Conservation (phyloP, 495 filamentous ascomycete species). For the Pyronema domesticum region DNA sequence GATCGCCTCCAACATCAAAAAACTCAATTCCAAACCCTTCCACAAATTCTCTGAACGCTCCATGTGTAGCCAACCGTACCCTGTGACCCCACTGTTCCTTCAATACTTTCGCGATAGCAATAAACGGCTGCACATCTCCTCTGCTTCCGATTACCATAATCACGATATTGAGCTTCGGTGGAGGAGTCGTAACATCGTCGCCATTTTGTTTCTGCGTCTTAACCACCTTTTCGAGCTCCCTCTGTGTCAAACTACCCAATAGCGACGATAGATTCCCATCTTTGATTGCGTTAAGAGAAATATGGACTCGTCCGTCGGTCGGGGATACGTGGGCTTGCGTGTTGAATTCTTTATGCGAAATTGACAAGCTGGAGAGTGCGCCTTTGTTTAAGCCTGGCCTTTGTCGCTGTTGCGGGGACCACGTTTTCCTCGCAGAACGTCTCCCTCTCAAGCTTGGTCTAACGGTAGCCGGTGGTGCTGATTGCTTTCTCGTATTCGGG, state of each 20-base stretch:
- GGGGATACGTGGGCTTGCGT: conserved; percentile 48
- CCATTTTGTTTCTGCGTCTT: not conserved
- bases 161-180: conserved; percentile 50
- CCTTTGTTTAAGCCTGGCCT: conserved; percentile 1
- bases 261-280: conserved; percentile 26
- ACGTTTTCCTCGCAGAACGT: not conserved
- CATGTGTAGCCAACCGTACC: conserved; percentile 52
- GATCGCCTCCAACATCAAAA: conserved; percentile 54
- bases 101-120: conserved; percentile 51
- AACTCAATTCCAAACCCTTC: conserved; percentile 34
- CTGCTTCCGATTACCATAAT: conserved; percentile 63
- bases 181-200: conserved; percentile 1
- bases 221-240: conserved; percentile 6
- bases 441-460: not conserved
- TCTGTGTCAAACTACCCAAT: conserved; percentile 10
- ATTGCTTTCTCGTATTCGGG: not conserved
- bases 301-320: conserved; percentile 50
- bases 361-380: conserved; percentile 27
- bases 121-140: conserved; percentile 62
- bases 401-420: not conserved
- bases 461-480: not conserved
- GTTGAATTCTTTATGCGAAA: conserved; percentile 45
- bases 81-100: conserved; percentile 50
- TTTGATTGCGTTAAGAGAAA: conserved; percentile 49
- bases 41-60: conserved; percentile 49